Evolutionary conservation across 768 basidiomycete species (phyloP), one percentile per base, ranked within the genome.

Genomic region (Amanita rubescens): DNA sequence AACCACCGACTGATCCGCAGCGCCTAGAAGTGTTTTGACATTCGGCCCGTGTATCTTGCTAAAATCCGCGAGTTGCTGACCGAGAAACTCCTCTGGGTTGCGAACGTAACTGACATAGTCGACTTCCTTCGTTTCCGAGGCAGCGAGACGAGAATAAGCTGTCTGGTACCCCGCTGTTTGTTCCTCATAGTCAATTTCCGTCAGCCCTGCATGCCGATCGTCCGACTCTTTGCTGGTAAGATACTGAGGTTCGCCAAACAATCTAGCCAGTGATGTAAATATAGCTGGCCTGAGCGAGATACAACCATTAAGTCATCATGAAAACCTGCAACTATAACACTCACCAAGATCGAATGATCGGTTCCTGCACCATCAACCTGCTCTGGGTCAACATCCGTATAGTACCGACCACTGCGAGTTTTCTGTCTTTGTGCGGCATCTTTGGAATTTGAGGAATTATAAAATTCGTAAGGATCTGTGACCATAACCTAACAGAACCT

Each of bases 151-250:
- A 49, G 93, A 93, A 71, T 94, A 98, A 3, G 92, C 89, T 0
- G 92, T 90, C 63, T 98, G 96, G 69, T 97, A 97, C 1, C 93
- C 90, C 5, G 87, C 86, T 1, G 79, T 78, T 64, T 90, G 87
- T 63, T 97, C 94, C 63, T 97, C 95, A 56, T 83, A 84, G 64
- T 97, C 95, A 43, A 96, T 82, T 49, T 80, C 81, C 1, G 88
- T 89, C 33, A 90, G 63, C 0, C 80, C 81, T 0, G 74, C 72
- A 42, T 80, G 71, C 7, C 75, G 65, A 44, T 83, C 80, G n/a
- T 82, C 73, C 49, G 63, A 67, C 5, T 67, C 59, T 34, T 63
- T 66, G 33, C 67, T 55, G 7, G 60, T 72, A 63, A 91, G 77
- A 56, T 87, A 79, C 59, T 90, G 85, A 0, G 88, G 86, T 49